Base-by-base conservation (phyloP, 805 yeast genomes). In the Yamadazyma sp. region DNA sequence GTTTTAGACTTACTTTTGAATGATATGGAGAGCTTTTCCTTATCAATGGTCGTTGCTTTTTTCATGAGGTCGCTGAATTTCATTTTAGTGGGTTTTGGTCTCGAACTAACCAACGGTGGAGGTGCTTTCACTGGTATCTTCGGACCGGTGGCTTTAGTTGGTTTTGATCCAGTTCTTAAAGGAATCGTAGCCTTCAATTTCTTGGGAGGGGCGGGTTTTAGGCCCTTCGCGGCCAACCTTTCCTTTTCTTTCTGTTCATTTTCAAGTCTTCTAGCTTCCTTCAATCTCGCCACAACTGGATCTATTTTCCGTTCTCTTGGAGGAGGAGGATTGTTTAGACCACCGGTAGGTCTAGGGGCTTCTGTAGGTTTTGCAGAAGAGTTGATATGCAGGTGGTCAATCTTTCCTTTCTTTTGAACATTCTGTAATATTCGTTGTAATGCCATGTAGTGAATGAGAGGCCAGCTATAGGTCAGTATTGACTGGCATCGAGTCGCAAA, bases 251-350 rank as follows among this genome's bases (percentile, higher is more conserved):
- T 57, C 28, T 64, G 64, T 24, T 75, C 75, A 26, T 61, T 67
- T 45, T 84, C 88, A 28, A 67, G 59, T 42, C 77, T 64, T 52
- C 91, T 64, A 2, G 80, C 77, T 41, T 82, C 89, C 47, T 84
- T 84, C 25, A 84, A 60, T 40, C 83, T 59, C 24, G 77, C 78
- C 6, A 84, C 86, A 3, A 87, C 87, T 0, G 90, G 88, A 52
- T 84, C 91, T 4, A 72, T 36, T 31, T 15, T 60, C 55, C 35
- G 68, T 38, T 46, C 47, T 5, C 10, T 9, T 22, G 27, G 16
- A 15, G 17, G 19, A n/a, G 22, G 22, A n/a, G n/a, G n/a, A n/a
- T n/a, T n/a, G 5, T 9, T 15, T 15, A 14, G 28, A n/a, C 4
- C 47, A 5, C 25, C 12, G 25, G 4, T 10, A 4, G 24, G 21